Conservation (phyloP, 331 rosid genomes). For the Erythrophleum ivorense region DNA sequence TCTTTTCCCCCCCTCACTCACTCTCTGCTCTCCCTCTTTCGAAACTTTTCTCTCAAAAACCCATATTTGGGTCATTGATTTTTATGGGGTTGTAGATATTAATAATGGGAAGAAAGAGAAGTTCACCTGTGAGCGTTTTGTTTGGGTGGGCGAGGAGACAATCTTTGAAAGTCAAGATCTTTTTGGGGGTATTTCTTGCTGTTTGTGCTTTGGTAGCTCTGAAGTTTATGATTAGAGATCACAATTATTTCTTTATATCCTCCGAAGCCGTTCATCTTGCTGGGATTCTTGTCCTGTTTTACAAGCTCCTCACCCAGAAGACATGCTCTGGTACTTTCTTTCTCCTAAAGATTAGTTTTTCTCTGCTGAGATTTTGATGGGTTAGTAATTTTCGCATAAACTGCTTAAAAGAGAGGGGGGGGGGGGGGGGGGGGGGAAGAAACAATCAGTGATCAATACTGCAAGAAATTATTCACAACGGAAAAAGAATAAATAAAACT, state of each 20-base stretch:
- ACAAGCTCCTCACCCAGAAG: conserved; percentile 73
- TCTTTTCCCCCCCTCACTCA: neutral
- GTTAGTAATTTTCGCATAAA: neutral
- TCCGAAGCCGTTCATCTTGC: conserved; percentile 54
- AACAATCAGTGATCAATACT: neutral
- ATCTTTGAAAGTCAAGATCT: conserved; percentile 57
- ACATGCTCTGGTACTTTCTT: conserved; percentile 73
- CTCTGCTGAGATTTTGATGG: neutral
- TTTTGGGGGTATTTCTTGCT: conserved; percentile 44
- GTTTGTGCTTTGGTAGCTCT: conserved; percentile 55
- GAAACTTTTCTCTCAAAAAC: neutral
- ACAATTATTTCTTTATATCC: conserved; percentile 47
- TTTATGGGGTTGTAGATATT: neutral
- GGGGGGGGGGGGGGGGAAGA: neutral
- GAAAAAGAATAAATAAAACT: too few relatives aligned
- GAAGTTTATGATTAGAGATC: conserved; percentile 42
- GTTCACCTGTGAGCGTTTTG: conserved; percentile 38
- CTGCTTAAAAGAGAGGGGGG: neutral
- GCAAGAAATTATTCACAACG: neutral
- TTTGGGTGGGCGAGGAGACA: conserved; percentile 56
- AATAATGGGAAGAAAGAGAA: conserved; percentile 57
- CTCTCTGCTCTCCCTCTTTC: neutral
- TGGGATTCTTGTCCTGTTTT: conserved; percentile 66
- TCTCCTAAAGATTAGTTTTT: neutral
- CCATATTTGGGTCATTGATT: neutral